A percentile compares a stretch with the other conserved stretches of the same genome.
Conservation (phyloP, 306 rosid species). For the Carpinus viminea region DNA sequence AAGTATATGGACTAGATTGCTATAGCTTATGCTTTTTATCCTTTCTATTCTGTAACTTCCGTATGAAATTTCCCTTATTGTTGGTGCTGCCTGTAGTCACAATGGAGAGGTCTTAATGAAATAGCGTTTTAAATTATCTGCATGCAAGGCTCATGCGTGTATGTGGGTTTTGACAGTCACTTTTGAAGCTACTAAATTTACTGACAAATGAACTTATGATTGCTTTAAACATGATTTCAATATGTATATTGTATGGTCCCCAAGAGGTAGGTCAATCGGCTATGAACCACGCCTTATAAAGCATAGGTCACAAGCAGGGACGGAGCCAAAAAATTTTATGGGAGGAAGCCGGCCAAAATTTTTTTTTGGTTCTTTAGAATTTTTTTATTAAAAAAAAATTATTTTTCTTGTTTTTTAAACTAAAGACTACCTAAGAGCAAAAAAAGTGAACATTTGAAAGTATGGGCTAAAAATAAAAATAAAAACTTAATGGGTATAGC, state of each 20-base stretch:
- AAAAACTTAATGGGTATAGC: too few species aligned
- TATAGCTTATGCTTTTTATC: neutral
- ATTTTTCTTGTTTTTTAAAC: too few species aligned
- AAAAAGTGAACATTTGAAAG: too few species aligned
- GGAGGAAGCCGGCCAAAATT: too few species aligned
- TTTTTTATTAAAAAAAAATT: too few species aligned
- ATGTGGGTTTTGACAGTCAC: neutral
- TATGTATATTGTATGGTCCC: neutral
- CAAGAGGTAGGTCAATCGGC: too few species aligned
- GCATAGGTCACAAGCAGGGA: too few species aligned
- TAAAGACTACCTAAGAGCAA: too few species aligned
- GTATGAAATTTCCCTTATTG: neutral
- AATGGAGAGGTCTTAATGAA: neutral
- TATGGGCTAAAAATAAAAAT: too few species aligned
- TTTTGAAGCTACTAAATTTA: neutral
- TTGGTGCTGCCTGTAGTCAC: neutral
- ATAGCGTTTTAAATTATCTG: neutral
- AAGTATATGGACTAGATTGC: neutral
- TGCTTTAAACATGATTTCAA: slow-evolving; percentile 8
- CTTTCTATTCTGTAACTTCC: neutral
- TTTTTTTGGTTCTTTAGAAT: too few species aligned
- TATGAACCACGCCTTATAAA: too few species aligned
- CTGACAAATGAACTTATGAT: neutral
- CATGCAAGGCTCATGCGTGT: neutral
- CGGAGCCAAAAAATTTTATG: too few species aligned